Conservation (phyloP, 2,329 filamentous ascomycete genomes). For the Fusarium lyarnte region DNA sequence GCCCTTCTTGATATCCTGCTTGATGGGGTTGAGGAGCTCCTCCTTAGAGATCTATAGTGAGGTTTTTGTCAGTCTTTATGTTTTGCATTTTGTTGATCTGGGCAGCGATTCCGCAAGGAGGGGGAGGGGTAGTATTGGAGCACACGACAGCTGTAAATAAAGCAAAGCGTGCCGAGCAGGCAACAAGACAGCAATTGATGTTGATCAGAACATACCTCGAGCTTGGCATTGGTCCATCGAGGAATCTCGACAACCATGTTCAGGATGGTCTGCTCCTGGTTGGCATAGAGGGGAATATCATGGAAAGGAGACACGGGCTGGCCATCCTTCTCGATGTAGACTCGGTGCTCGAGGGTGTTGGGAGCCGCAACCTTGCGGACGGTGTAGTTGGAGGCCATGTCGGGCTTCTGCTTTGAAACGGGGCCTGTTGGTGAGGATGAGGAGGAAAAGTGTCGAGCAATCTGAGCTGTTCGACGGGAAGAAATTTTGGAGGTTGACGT, state of each 20-base stretch:
- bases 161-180: background rate
- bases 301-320: conserved; percentile 94
- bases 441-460: conserved; percentile 64
- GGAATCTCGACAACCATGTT: conserved; percentile 99
- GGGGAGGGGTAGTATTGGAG: conserved; percentile 20
- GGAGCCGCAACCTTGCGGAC: conserved; percentile 88
- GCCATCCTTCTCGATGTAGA: conserved; percentile 99
- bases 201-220: conserved; percentile 75
- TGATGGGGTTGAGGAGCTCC: conserved; percentile 97
- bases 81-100: conserved; percentile 3
- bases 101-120: conserved; percentile 18
- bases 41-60: conserved; percentile 92
- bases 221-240: conserved; percentile 99
- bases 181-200: background rate
- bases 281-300: conserved; percentile 98
- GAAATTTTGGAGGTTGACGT: conserved; percentile 54
- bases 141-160: conserved; percentile 27
- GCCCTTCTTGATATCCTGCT: conserved; percentile 99
- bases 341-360: conserved; percentile 95
- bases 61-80: conserved; percentile 36
- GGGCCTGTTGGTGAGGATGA: conserved; percentile 35
- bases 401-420: conserved; percentile 30
- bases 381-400: conserved; percentile 74
- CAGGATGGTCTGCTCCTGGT: conserved; percentile 91
- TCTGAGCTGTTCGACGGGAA: conserved; percentile 61